Percentiles rank a stretch among this genome's conserved stretches.
phyloP scores from a whole-genome alignment of 176 grass and related monocot genomes.

The Oropetium thomaeum region DNA sequence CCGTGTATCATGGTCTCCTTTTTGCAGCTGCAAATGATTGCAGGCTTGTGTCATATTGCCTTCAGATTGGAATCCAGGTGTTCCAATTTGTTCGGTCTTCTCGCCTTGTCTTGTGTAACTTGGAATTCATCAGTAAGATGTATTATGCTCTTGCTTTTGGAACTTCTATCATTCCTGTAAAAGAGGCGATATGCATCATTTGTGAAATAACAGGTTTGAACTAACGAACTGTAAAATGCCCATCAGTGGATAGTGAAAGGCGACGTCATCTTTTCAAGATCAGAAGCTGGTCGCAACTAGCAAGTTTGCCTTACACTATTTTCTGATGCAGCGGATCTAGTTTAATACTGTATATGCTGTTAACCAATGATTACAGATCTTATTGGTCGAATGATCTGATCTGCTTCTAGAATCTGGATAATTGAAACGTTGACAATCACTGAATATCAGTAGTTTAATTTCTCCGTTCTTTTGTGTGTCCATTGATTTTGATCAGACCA shows the following conservation, averaged over 20 bases:
- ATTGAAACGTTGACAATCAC: conserved; percentile 15
- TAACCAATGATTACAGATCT: conserved; percentile 8
- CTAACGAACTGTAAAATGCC: background rate
- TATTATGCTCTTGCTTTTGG: background rate
- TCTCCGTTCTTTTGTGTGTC: background rate
- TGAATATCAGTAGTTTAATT: background rate
- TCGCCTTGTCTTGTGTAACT: conserved; percentile 7
- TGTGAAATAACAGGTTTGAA: background rate
- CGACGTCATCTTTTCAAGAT: background rate
- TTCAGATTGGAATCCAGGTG: conserved; percentile 42
- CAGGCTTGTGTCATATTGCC: conserved; percentile 18
- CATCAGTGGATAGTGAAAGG: background rate
- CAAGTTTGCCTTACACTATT: background rate
- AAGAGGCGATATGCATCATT: background rate
- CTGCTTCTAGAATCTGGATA: conserved; percentile 8
- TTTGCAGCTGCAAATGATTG: conserved; percentile 33
- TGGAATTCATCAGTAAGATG: conserved; percentile 20
- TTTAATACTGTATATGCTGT: conserved; percentile 2
- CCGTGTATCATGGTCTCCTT: conserved; percentile 29
- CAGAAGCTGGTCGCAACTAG: background rate
- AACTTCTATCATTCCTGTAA: background rate
- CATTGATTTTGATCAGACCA: too few relatives aligned
- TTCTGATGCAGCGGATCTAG: background rate
- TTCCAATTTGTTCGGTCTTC: conserved; percentile 25
- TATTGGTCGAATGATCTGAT: conserved; percentile 19